Evolutionary conservation across 1,284 basidiomycete genomes (phyloP).

Genomic region (Microbotryum saponariae): DNA sequence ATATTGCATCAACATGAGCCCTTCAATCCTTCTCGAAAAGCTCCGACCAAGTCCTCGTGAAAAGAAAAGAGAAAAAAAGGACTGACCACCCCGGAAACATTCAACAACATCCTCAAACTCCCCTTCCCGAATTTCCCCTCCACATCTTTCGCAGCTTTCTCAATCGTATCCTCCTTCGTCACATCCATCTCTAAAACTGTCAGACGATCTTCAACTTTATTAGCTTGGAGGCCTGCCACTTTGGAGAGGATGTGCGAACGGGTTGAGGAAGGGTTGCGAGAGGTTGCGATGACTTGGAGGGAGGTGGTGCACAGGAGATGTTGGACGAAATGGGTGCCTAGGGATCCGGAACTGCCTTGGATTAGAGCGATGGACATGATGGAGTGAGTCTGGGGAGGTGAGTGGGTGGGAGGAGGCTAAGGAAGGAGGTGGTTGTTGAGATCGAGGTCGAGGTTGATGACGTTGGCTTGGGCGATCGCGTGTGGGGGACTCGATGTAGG

Average conservation of each 20-base stretch:
- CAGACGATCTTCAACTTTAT: constrained; percentile 34
- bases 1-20: too few species aligned
- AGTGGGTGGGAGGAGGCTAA: background rate
- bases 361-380: constrained; percentile 34
- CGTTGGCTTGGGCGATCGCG: too few species aligned
- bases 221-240: constrained; percentile 16
- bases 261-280: constrained; percentile 39
- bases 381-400: background rate
- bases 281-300: constrained; percentile 45
- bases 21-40: background rate
- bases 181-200: constrained; percentile 43
- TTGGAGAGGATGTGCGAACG: constrained; percentile 37
- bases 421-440: background rate
- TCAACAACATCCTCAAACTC: constrained; percentile 44
- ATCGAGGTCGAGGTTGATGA: background rate
- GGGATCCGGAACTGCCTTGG: constrained; percentile 30
- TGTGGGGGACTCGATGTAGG: too few species aligned
- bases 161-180: constrained; percentile 42
- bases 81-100: constrained; percentile 46
- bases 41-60: background rate
- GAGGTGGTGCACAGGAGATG: constrained; percentile 41
- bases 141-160: constrained; percentile 41
- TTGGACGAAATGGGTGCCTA: constrained; percentile 32
- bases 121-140: constrained; percentile 42
- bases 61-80: background rate